Conservation (phyloP, 2,329 filamentous ascomycete genomes). For the Fusarium newnesense region DNA sequence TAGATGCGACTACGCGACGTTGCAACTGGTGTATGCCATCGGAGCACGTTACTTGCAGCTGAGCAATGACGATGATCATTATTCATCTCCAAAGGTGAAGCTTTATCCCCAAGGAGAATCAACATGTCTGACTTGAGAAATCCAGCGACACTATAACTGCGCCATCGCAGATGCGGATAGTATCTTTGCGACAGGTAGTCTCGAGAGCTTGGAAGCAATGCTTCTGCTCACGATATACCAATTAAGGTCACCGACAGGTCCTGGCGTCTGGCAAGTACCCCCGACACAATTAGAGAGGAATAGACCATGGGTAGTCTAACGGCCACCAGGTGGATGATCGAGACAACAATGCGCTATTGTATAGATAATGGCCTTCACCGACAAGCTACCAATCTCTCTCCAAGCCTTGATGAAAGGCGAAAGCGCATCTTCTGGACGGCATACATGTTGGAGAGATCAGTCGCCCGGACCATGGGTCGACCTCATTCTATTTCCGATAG, state of each 20-base stretch:
- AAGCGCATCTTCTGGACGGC: conserved; percentile 4
- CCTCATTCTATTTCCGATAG: conserved; percentile 3
- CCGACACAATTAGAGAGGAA: too few relatives aligned
- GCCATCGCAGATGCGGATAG: background rate
- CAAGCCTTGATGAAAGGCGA: background rate
- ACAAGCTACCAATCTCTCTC: background rate
- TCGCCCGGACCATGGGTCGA: conserved; percentile 1
- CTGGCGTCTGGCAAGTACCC: too few relatives aligned
- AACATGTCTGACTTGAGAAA: background rate
- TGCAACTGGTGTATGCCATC: conserved; percentile 1
- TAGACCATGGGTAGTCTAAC: too few relatives aligned
- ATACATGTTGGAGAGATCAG: conserved; percentile 1
- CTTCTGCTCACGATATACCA: conserved; percentile 8
- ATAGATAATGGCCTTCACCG: background rate
- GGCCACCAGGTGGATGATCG: background rate
- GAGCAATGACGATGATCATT: background rate
- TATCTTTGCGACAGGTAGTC: background rate
- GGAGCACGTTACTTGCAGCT: conserved; percentile 7
- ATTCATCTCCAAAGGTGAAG: background rate
- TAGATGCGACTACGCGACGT: background rate
- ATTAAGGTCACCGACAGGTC: background rate
- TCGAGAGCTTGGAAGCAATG: conserved; percentile 3
- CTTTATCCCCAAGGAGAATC: rapidly evolving
- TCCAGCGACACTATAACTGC: background rate
- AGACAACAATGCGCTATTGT: background rate